Evolutionary conservation across 371 early-diverging fungal genomes (phyloP), one percentile per base, ranked within the genome.

Genomic region (Mortierella sp.): DNA sequence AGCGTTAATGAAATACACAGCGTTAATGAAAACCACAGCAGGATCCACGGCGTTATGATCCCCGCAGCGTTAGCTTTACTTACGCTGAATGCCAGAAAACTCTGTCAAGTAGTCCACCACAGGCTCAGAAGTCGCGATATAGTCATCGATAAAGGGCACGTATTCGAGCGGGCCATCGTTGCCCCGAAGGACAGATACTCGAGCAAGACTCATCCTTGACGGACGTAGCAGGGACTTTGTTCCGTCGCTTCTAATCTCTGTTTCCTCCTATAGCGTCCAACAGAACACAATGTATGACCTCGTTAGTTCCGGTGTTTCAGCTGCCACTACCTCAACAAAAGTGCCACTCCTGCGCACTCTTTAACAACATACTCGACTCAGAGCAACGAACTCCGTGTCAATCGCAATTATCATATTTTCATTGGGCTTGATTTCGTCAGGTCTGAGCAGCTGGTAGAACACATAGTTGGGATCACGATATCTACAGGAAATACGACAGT

Each of bases 321-420:
- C n/a, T n/a, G n/a, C n/a, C n/a, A n/a, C n/a, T n/a, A n/a, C n/a
- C n/a, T n/a, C n/a, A n/a, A n/a, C n/a, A n/a, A n/a, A n/a, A n/a
- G n/a, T n/a, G n/a, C n/a, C n/a, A n/a, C n/a, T n/a, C n/a, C n/a
- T n/a, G n/a, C n/a, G 37, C 7, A 34, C 11, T 14, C 37, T 1
- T 34, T 24, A 15, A 50, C 19, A 32, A 54, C 60, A n/a, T 61
- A 87, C 90, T 68, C 91, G 87, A 43, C 87, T 91, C 37, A 95
- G 73, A 2, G 94, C 90, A 4, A 98, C 96, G 83, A 97, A 98
- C 79, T 98, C 98, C 0, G 97, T 94, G 72, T 98, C 98, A 54
- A 98, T 88, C 0, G 96, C 97, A 12, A 90, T 87, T 6, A 93
- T 60, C 47, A 86, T 90, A 1, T 90, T 93, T 3, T 89, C 83